Conservation (phyloP, 129 eudicot genomes). For the Flaveria ramosissima region DNA sequence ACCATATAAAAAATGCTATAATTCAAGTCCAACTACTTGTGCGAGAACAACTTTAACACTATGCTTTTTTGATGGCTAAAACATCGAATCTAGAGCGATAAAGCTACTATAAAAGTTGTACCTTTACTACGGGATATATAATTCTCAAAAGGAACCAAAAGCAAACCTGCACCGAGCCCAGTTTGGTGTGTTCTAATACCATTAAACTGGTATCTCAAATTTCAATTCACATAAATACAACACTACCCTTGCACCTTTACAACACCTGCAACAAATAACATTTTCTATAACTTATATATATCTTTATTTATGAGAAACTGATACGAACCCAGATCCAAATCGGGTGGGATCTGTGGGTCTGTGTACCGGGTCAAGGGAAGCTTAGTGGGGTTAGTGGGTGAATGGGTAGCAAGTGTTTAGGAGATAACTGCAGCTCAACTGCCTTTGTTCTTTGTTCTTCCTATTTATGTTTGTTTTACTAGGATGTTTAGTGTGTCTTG, state of each 20-base stretch:
- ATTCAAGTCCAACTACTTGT: background rate
- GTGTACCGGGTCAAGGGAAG: too few relatives aligned
- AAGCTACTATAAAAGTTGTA: background rate
- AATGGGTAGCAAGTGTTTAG: too few relatives aligned
- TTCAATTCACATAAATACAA: constrained; percentile 3
- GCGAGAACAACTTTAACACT: background rate
- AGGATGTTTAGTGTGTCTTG: too few relatives aligned
- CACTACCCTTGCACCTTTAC: constrained; percentile 22
- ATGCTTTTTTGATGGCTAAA: background rate
- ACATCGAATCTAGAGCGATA: background rate
- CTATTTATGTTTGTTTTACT: too few relatives aligned
- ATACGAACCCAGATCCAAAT: too few relatives aligned
- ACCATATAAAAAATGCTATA: background rate
- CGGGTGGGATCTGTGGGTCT: too few relatives aligned
- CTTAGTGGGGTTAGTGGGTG: too few relatives aligned
- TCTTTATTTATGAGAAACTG: too few relatives aligned
- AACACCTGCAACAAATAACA: constrained; percentile 19
- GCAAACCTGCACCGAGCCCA: background rate
- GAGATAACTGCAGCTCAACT: too few relatives aligned
- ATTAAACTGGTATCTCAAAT: background rate
- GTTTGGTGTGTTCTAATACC: background rate
- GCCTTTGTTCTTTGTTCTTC: too few relatives aligned
- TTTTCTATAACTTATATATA: background rate
- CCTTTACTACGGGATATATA: background rate
- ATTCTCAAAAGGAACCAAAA: background rate